These are phyloP conservation scores for Cenchrus americanus DNA, from an alignment of 176 grass and related monocot species.

Conservation along the genomic window DNA sequence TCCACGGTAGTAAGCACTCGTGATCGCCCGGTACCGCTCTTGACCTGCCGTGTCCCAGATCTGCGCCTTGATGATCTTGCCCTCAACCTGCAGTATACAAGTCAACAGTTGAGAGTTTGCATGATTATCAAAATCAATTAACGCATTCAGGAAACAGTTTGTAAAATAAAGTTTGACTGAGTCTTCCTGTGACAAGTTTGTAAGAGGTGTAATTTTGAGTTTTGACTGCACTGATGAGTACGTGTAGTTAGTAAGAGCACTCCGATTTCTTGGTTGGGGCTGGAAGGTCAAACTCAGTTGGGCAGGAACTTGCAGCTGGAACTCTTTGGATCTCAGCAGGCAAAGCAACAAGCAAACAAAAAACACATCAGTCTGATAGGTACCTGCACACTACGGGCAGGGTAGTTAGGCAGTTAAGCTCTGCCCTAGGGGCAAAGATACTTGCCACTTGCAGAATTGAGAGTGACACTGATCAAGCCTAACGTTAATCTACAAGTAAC, in stretches of 20 bases:
- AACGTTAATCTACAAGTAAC: background rate
- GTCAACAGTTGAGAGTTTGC: background rate
- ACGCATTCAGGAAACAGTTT: background rate
- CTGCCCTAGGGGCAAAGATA: background rate
- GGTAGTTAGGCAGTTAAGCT: constrained; percentile 14
- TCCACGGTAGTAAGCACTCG: constrained; percentile 88
- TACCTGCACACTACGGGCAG: background rate
- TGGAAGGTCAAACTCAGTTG: too few species aligned
- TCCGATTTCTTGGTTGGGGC: background rate
- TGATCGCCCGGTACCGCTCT: constrained; percentile 86
- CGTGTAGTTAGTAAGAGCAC: background rate
- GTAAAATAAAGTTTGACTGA: too few species aligned
- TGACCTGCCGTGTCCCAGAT: constrained; percentile 94
- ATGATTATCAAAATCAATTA: background rate
- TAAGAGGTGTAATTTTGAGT: background rate
- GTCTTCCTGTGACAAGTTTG: too few species aligned
- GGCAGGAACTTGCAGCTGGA: background rate
- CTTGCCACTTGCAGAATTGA: constrained; percentile 16
- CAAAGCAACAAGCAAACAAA: background rate
- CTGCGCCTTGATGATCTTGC: constrained; percentile 88
- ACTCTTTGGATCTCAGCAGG: background rate
- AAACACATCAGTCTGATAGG: background rate
- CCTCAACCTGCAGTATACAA: constrained; percentile 61
- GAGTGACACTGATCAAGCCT: constrained; percentile 13
- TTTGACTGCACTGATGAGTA: background rate